phyloP scores from a whole-genome alignment of 108 stramenopile genomes.

The Aureococcus anophagefferens region DNA sequence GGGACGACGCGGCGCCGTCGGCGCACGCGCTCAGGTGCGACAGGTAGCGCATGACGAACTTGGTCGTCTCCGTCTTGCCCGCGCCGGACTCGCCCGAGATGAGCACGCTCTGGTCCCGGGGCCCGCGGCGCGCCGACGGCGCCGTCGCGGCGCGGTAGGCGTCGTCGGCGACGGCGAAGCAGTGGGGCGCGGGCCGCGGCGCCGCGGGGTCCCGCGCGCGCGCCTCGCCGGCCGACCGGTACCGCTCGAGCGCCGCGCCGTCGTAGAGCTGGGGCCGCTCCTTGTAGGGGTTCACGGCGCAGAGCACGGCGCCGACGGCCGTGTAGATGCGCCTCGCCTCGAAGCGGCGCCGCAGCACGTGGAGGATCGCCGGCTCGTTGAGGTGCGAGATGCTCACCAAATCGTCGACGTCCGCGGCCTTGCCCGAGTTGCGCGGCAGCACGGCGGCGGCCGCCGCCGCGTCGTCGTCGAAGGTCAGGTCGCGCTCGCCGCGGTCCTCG shows the following conservation, averaged over 20 bases:
- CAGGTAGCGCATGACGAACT: slow-evolving; percentile 7
- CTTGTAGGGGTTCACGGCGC: slow-evolving; percentile 17
- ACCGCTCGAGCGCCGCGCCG: slow-evolving; percentile 47
- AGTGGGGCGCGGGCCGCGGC: slow-evolving; percentile 10
- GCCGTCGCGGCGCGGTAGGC: slow-evolving; percentile 14
- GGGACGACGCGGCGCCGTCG: neutral
- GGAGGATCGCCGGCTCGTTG: slow-evolving; percentile 28
- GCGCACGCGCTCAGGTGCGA: too few relatives aligned
- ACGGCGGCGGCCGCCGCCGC: neutral
- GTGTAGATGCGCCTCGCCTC: slow-evolving; percentile 36
- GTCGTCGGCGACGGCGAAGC: slow-evolving; percentile 25
- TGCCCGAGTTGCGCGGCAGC: slow-evolving; percentile 19
- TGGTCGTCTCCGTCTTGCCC: slow-evolving; percentile 36
- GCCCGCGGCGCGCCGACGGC: neutral
- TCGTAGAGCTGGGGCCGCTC: slow-evolving; percentile 73
- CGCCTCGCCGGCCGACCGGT: slow-evolving; percentile 26
- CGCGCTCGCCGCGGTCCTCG: too few relatives aligned
- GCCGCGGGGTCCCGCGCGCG: neutral
- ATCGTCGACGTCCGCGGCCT: slow-evolving; percentile 27
- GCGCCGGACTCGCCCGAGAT: slow-evolving; percentile 47
- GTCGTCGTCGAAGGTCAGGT: neutral
- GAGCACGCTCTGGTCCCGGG: slow-evolving; percentile 20
- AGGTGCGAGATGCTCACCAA: slow-evolving; percentile 34
- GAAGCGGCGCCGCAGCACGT: slow-evolving; percentile 35
- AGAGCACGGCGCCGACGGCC: slow-evolving; percentile 32